phyloP scores from a whole-genome alignment of 2,329 filamentous ascomycete genomes.

The Neophaeococcomyces mojaviensis region DNA sequence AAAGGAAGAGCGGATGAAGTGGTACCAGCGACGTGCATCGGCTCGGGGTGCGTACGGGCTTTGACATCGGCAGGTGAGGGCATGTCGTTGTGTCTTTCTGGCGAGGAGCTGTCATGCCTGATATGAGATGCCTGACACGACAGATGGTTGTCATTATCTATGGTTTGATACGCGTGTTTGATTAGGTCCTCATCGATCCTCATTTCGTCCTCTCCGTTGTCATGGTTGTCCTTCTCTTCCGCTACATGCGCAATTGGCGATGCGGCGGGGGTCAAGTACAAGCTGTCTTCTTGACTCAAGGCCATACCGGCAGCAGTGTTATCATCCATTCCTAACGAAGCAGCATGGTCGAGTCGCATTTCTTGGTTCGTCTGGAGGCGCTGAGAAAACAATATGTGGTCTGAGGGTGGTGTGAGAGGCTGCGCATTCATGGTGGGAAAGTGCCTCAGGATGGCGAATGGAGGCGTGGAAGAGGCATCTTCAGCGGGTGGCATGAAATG shows the following conservation, averaged over 20 bases:
- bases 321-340: slow-evolving; percentile 5
- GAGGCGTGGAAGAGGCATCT: slow-evolving; percentile 8
- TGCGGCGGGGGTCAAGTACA: slow-evolving; percentile 14
- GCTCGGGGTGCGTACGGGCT: background rate
- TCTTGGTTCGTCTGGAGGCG: background rate
- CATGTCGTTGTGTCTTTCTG: too few species aligned
- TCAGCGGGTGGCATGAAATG: slow-evolving; percentile 23
- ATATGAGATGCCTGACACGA: background rate
- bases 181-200: slow-evolving; percentile 4
- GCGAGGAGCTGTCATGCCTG: too few species aligned
- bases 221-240: slow-evolving; percentile 1
- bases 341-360: slow-evolving; percentile 5
- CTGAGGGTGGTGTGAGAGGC: slow-evolving; percentile 17
- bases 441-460: slow-evolving; percentile 11
- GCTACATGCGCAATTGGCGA: background rate
- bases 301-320: slow-evolving; percentile 23
- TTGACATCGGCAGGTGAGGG: too few species aligned
- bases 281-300: slow-evolving; percentile 19
- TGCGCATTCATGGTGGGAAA: slow-evolving; percentile 16
- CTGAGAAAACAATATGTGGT: background rate
- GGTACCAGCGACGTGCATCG: background rate
- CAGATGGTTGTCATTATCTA: background rate
- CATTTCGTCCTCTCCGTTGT: background rate
- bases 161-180: slow-evolving; percentile 6
- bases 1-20: background rate